Percentiles rank a stretch among this genome's conserved stretches.
phyloP scores from a whole-genome alignment of 2,329 filamentous ascomycete genomes.

The Colletotrichum abscissum region DNA sequence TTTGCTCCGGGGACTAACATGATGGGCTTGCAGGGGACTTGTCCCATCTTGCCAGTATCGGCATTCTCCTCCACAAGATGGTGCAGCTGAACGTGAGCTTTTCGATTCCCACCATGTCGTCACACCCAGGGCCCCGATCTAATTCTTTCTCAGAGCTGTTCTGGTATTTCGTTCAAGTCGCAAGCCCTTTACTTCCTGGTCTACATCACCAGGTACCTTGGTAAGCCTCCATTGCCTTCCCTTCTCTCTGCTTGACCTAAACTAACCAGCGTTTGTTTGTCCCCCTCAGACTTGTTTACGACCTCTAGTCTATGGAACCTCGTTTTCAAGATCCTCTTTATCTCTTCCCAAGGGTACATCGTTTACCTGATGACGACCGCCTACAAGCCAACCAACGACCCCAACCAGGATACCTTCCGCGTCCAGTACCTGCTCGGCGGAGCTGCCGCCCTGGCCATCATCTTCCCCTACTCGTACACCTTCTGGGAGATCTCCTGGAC shows the following conservation, averaged over 20 bases:
- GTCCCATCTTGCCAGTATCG: constrained; percentile 92
- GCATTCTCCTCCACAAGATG: constrained; percentile 98
- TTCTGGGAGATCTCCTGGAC: constrained; percentile 92
- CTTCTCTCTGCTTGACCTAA: neutral
- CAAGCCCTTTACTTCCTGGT: constrained; percentile 95
- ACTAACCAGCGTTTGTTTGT: constrained; percentile 23
- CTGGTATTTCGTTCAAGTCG: constrained; percentile 98
- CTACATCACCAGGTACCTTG: constrained; percentile 92
- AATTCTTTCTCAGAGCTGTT: constrained; percentile 78
- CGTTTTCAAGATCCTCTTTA: constrained; percentile 95
- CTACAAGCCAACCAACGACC: constrained; percentile 97
- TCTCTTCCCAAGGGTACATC: constrained; percentile 89
- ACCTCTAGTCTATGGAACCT: constrained; percentile 91
- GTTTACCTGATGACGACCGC: constrained; percentile 98
- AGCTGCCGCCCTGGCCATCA: constrained; percentile 79
- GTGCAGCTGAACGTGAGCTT: constrained; percentile 80
- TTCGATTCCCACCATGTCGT: constrained; percentile 43
- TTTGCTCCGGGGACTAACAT: constrained; percentile 35
- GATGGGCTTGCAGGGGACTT: constrained; percentile 78
- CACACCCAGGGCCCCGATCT: constrained; percentile 22
- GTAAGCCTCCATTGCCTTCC: constrained; percentile 54
- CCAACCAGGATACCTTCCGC: constrained; percentile 96
- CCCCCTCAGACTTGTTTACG: constrained; percentile 80
- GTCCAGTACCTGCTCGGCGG: constrained; percentile 92
- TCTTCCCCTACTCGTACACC: constrained; percentile 89